Evolutionary conservation across 2,329 filamentous ascomycete genomes (phyloP).

Genomic region (Aspergillus sergii): DNA sequence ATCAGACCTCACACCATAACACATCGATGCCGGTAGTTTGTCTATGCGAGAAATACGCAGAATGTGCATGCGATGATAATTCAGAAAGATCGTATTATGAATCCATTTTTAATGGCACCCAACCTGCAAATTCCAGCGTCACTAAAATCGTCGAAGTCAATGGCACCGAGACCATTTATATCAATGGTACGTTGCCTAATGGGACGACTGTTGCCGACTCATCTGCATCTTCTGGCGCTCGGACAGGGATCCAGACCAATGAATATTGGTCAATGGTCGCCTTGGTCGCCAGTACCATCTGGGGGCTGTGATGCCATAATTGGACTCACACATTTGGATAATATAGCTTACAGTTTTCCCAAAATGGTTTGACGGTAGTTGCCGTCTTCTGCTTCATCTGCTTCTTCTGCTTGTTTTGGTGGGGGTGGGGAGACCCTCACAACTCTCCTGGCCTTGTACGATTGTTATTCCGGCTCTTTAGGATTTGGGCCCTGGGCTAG

Average conservation of each 20-base stretch:
- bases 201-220: slow-evolving; percentile 45
- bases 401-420: neutral
- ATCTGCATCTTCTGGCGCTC: slow-evolving; percentile 21
- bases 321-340: neutral
- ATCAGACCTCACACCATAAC: slow-evolving; percentile 50
- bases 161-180: slow-evolving; percentile 47
- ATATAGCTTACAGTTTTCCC: neutral
- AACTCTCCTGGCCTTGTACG: neutral
- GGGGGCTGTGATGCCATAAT: slow-evolving; percentile 21
- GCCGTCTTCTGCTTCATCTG: neutral
- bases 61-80: slow-evolving; percentile 61
- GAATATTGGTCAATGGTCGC: slow-evolving; percentile 48
- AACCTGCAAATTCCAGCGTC: slow-evolving; percentile 41
- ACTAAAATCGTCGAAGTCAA: slow-evolving; percentile 45
- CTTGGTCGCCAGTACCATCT: slow-evolving; percentile 39
- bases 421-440: neutral
- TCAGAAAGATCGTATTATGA: slow-evolving; percentile 47
- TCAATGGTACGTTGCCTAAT: slow-evolving; percentile 52
- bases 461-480: neutral
- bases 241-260: slow-evolving; percentile 33
- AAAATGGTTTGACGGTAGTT: neutral
- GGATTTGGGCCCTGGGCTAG: neutral
- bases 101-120: slow-evolving; percentile 45
- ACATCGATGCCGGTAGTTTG: slow-evolving; percentile 58
- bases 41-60: slow-evolving; percentile 55